A percentile compares a stretch with the other conserved stretches of the same genome.
phyloP scores from a whole-genome alignment of 805 yeast genomes.

The Metschnikowia similis region DNA sequence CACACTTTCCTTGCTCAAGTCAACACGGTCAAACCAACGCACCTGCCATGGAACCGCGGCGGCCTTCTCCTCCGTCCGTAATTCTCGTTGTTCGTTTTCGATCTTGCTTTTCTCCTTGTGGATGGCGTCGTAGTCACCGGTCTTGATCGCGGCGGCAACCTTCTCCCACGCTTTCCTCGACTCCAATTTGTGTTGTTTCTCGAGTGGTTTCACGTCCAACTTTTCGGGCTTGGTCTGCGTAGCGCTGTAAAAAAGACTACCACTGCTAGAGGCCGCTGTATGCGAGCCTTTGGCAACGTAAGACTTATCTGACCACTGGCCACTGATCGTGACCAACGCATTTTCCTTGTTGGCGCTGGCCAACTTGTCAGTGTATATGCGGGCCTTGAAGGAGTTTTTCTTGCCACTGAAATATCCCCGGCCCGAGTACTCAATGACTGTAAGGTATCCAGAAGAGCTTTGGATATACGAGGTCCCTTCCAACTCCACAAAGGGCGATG shows the following conservation, averaged over 20 bases:
- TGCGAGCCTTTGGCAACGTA: conserved; percentile 55
- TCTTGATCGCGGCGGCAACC: conserved; percentile 82
- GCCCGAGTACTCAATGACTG: conserved; percentile 78
- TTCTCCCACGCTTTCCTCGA: conserved; percentile 84
- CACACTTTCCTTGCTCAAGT: conserved; percentile 18
- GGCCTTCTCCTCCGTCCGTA: conserved; percentile 69
- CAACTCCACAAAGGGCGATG: conserved; percentile 91
- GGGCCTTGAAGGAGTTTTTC: conserved; percentile 87
- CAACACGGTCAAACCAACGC: conserved; percentile 67
- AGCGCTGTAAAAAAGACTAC: conserved; percentile 63
- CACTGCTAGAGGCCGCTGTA: conserved; percentile 41
- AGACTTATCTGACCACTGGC: conserved; percentile 89
- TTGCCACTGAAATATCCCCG: conserved; percentile 95
- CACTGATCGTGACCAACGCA: conserved; percentile 74
- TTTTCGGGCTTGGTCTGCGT: conserved; percentile 45
- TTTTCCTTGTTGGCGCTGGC: conserved; percentile 50
- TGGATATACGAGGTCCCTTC: conserved; percentile 87
- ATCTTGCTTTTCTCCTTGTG: conserved; percentile 69
- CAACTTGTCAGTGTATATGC: conserved; percentile 54
- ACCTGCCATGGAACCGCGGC: conserved; percentile 66
- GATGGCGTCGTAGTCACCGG: conserved; percentile 71
- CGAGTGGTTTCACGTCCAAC: conserved; percentile 73
- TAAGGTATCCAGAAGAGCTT: conserved; percentile 70
- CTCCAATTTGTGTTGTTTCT: conserved; percentile 76
- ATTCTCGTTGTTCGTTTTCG: conserved; percentile 81